Base-by-base conservation (phyloP, 345 rosid species). In the Theobroma cacao region DNA sequence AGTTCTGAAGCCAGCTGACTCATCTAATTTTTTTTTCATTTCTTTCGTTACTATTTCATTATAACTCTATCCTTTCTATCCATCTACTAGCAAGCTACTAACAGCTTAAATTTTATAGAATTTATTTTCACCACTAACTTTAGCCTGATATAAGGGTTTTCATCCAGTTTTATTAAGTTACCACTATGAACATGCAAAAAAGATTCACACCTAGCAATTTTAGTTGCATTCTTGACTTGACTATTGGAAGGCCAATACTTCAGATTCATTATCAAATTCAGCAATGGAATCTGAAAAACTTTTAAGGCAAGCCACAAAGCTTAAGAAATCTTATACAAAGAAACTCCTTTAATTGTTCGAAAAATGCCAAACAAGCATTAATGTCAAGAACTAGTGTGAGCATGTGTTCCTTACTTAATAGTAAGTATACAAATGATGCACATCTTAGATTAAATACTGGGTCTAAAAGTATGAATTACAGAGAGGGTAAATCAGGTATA, bases 401-500 rank as follows among this genome's bases (percentile, higher is more conserved):
- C 58, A 45, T 17, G 58, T 28, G 38, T 33, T 62, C 36, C 41
- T 30, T 18, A 62, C 18, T 52, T 20, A 11, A 60, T 60, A 69
- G 47, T 38, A 69, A 69, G 40, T 40, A 31, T 62, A 61, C 38
- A 62, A 62, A 22, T 12, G 33, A 24, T 58, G 7, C 26, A 24
- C 52, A 68, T 15, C 55, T 43, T 43, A 17, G 55, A 68, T 68
- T 6, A 26, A 45, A 26, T 24, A 24, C 18, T 1, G 31, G 26
- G 13, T 4, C 36, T 43, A 45, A 36, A 68, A 43, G 34, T 31
- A 45, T 6, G 4, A 62, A 62, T 33, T 43, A 62, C 22, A 62
- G 24, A 62, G 5, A 66, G 28, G 40, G 74, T 18, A 28, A 69
- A 17, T 28, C 34, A 47, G 22, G 36, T 53, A 38, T 83, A 94